These are phyloP conservation scores for Penicillium sp. DNA, from an alignment of 2,329 filamentous ascomycete species.

Conservation along the genomic window DNA sequence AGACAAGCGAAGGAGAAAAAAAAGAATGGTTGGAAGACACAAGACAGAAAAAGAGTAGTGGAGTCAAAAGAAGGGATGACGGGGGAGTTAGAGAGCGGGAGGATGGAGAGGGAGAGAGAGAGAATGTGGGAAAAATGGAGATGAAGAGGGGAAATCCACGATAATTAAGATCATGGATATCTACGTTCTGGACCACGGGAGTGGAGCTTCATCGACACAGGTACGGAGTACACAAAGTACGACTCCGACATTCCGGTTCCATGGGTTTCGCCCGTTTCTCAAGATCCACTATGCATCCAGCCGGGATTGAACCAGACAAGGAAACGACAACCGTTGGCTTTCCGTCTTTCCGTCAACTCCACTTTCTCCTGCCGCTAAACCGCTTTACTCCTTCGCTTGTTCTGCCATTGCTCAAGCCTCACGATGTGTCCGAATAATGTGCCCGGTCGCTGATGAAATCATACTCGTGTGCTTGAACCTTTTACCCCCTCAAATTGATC, in stretches of 20 bases:
- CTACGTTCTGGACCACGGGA: slow-evolving; percentile 4
- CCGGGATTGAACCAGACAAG: slow-evolving; percentile 6
- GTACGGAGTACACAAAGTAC: neutral
- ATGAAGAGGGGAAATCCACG: slow-evolving; percentile 1
- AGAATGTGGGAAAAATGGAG: neutral
- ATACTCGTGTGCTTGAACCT: neutral
- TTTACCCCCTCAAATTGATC: neutral
- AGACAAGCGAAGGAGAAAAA: neutral
- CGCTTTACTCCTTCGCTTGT: slow-evolving; percentile 6
- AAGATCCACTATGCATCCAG: slow-evolving; percentile 20
- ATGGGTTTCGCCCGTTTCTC: slow-evolving; percentile 12
- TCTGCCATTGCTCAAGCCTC: neutral
- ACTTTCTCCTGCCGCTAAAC: slow-evolving; percentile 10
- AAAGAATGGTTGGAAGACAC: neutral
- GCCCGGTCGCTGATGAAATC: neutral
- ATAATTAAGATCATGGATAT: neutral
- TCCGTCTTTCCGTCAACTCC: slow-evolving; percentile 15
- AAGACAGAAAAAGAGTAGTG: neutral
- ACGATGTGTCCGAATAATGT: neutral
- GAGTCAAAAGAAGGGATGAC: neutral
- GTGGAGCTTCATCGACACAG: neutral
- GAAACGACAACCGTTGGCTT: slow-evolving; percentile 22
- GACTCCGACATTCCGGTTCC: slow-evolving; percentile 2
- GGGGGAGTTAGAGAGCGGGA: neutral
- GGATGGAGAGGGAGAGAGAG: neutral